A percentile compares a stretch with the other conserved stretches of the same genome.
Evolutionary conservation across 768 basidiomycete species (phyloP).

Genomic region (Suillus placidus): DNA sequence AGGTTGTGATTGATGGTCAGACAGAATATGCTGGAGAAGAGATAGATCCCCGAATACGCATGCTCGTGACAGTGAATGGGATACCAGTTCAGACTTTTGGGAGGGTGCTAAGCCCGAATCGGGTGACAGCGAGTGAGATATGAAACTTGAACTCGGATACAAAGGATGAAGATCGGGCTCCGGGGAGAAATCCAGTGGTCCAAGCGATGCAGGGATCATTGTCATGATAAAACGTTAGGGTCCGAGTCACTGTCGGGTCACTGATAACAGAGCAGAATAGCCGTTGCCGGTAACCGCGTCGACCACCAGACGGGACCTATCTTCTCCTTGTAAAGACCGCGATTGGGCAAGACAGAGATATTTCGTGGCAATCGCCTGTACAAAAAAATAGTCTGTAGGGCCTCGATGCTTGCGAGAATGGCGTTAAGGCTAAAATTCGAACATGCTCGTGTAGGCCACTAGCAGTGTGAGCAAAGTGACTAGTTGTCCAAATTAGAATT

Average conservation of each 20-base stretch:
- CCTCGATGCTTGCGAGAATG: slow-evolving; percentile 2
- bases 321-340: slow-evolving; percentile 2
- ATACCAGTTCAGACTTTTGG: slow-evolving; percentile 70
- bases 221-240: background rate
- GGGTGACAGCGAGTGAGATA: slow-evolving; percentile 64
- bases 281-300: background rate
- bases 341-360: background rate
- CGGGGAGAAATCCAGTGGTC: slow-evolving; percentile 58
- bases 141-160: slow-evolving; percentile 66
- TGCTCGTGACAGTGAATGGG: slow-evolving; percentile 74
- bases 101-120: slow-evolving; percentile 66
- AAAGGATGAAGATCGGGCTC: slow-evolving; percentile 83
- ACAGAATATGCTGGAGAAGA: slow-evolving; percentile 71
- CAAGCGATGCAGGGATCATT: slow-evolving; percentile 38
- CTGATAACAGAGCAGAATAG: background rate
- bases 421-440: background rate
- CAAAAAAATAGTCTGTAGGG: background rate
- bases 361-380: background rate
- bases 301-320: slow-evolving; percentile 2
- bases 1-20: slow-evolving; percentile 65
- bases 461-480: background rate
- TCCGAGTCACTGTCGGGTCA: background rate
- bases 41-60: slow-evolving; percentile 78
- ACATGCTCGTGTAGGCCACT: background rate
- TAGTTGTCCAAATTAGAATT: slow-evolving; percentile 1